Evolutionary conservation across 75 land plant genomes (phyloP).

Genomic region (Larix kaempferi): DNA sequence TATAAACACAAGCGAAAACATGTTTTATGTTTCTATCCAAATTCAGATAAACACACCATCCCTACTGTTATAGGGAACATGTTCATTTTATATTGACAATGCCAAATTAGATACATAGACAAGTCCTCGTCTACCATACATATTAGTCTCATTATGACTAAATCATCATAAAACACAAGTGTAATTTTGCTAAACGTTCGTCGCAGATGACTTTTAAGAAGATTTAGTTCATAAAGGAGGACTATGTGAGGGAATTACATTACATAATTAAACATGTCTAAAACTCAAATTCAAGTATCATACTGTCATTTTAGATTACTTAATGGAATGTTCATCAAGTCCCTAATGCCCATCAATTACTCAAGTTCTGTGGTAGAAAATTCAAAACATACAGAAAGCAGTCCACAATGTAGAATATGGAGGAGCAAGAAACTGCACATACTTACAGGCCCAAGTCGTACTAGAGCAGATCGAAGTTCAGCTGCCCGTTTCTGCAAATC

Average conservation of each 20-base stretch:
- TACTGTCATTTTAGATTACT: neutral
- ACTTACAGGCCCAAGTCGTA: conserved; percentile 94
- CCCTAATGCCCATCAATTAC: neutral
- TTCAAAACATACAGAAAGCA: neutral
- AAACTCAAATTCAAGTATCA: neutral
- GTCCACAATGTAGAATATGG: neutral
- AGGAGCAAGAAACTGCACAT: neutral
- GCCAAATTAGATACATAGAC: neutral
- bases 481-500: conserved; percentile 74
- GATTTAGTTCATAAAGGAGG: neutral
- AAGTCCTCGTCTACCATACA: neutral
- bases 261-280: neutral
- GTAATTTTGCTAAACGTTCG: neutral
- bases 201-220: neutral
- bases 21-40: neutral
- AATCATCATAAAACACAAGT: neutral
- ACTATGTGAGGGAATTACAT: neutral
- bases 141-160: neutral
- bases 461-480: conserved; percentile 71
- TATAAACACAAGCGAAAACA: neutral
- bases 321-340: neutral
- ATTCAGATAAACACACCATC: neutral
- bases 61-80: neutral
- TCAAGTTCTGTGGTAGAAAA: neutral
- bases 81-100: neutral